Percentiles rank a stretch among this genome's conserved stretches.
These are phyloP conservation scores for Kappamyces sp. DNA, from an alignment of 192 early-diverging fungal genomes.

Conservation along the genomic window DNA sequence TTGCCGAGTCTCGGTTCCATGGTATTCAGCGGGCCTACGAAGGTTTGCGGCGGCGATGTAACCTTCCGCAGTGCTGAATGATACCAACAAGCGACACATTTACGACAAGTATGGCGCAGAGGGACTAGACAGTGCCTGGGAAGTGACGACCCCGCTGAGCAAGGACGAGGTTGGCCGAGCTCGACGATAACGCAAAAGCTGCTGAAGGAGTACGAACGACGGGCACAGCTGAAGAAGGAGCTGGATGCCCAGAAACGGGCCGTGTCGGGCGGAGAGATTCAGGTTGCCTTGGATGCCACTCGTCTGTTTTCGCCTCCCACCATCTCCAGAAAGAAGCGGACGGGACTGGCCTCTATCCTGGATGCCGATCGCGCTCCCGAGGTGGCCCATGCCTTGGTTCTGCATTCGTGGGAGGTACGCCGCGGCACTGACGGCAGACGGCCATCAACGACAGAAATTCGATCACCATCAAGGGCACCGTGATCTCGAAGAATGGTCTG, in stretches of 20 bases:
- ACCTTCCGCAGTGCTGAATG: slow-evolving; percentile 31
- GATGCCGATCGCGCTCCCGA: slow-evolving; percentile 19
- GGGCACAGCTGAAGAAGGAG: slow-evolving; percentile 23
- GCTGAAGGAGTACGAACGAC: slow-evolving; percentile 42
- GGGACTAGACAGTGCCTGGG: slow-evolving; percentile 42
- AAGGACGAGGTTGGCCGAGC: slow-evolving; percentile 25
- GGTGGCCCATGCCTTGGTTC: slow-evolving; percentile 38
- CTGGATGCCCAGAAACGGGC: slow-evolving; percentile 39
- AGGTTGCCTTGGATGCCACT: slow-evolving; percentile 43
- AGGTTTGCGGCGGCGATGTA: neutral
- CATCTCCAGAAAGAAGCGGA: slow-evolving; percentile 3
- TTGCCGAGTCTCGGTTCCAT: slow-evolving; percentile 42
- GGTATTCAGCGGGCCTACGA: slow-evolving; percentile 48
- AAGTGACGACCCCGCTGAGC: slow-evolving; percentile 28
- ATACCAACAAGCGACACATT: slow-evolving; percentile 46
- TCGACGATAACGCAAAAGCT: slow-evolving; percentile 20
- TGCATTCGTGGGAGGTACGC: slow-evolving; percentile 52
- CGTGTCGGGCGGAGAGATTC: slow-evolving; percentile 45
- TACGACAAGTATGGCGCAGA: slow-evolving; percentile 49
- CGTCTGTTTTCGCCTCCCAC: slow-evolving; percentile 24
- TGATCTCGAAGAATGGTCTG: slow-evolving; percentile 53
- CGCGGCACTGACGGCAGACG: neutral
- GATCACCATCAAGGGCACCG: slow-evolving; percentile 37
- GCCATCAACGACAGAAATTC: slow-evolving; percentile 9
- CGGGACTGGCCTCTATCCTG: neutral